Conservation (phyloP, 129 eudicot genomes). For the Centaurea solstitialis region DNA sequence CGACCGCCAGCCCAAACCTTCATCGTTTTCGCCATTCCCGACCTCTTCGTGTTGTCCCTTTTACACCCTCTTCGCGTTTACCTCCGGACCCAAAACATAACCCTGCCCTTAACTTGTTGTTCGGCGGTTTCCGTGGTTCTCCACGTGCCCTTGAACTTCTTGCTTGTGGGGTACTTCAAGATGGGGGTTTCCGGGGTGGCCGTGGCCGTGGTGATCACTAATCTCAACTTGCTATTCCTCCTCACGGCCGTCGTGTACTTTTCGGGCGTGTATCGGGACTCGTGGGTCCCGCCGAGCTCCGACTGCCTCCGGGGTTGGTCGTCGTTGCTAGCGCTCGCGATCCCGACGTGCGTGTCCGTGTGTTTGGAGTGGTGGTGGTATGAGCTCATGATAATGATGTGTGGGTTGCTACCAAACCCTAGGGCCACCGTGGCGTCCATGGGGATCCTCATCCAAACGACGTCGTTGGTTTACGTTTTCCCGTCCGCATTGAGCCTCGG, state of each 20-base stretch:
- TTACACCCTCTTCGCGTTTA: constrained; percentile 83
- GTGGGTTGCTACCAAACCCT: constrained; percentile 76
- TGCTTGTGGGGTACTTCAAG: constrained; percentile 59
- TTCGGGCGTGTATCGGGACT: constrained; percentile 64
- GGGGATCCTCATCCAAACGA: constrained; percentile 91
- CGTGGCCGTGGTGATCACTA: constrained; percentile 71
- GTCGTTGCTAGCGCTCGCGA: constrained; percentile 49
- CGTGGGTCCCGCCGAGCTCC: constrained; percentile 75
- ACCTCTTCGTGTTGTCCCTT: constrained; percentile 74
- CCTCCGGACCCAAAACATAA: constrained; percentile 72
- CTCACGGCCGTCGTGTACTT: constrained; percentile 50
- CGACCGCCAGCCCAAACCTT: constrained; percentile 64
- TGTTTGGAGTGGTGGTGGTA: constrained; percentile 99
- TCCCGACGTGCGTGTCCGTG: constrained; percentile 75
- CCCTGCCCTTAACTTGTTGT: constrained; percentile 76
- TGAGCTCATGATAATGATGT: constrained; percentile 82
- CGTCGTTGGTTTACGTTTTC: constrained; percentile 82
- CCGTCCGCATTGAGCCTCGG: constrained; percentile 85
- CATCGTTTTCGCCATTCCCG: constrained; percentile 77
- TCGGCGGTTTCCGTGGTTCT: constrained; percentile 63
- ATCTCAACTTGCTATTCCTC: constrained; percentile 60
- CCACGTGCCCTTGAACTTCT: constrained; percentile 65
- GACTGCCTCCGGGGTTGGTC: constrained; percentile 90
- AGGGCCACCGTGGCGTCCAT: constrained; percentile 78
- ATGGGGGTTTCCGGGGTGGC: constrained; percentile 88